Evolutionary conservation across 2,329 filamentous ascomycete genomes (phyloP).

Genomic region (Ceratocystiopsis brevicomis): DNA sequence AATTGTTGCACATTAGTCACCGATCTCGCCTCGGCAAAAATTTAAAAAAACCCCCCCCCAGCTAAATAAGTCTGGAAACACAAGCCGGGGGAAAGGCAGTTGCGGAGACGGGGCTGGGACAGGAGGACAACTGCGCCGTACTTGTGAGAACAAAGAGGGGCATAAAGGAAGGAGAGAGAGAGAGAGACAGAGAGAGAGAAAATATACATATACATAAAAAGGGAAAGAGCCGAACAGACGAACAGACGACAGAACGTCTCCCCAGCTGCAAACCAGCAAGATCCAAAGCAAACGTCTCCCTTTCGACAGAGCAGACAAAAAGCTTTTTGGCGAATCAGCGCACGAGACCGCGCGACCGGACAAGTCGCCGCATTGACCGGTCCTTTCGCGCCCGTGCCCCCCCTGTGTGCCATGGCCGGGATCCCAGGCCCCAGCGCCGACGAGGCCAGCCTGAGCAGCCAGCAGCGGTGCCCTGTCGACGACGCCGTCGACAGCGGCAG

Average conservation of each 20-base stretch:
- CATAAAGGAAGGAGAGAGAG: neutral
- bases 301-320: neutral
- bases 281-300: neutral
- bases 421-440: too few species aligned
- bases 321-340: neutral
- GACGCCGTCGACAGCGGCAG: too few species aligned
- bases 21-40: too few species aligned
- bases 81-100: neutral
- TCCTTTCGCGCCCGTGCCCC: too few species aligned
- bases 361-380: neutral
- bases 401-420: too few species aligned
- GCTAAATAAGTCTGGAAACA: too few species aligned
- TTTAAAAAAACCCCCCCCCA: too few species aligned
- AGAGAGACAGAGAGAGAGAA: neutral
- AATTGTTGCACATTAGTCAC: too few species aligned
- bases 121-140: conserved; percentile 12
- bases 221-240: neutral
- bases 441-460: too few species aligned
- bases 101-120: neutral
- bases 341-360: neutral
- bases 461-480: too few species aligned
- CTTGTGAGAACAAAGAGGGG: conserved; percentile 10
- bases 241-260: neutral
- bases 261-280: conserved; percentile 1
- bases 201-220: too few species aligned